These are phyloP conservation scores for Botryotinia globosa DNA, from an alignment of 2,329 filamentous ascomycete genomes.

Conservation along the genomic window DNA sequence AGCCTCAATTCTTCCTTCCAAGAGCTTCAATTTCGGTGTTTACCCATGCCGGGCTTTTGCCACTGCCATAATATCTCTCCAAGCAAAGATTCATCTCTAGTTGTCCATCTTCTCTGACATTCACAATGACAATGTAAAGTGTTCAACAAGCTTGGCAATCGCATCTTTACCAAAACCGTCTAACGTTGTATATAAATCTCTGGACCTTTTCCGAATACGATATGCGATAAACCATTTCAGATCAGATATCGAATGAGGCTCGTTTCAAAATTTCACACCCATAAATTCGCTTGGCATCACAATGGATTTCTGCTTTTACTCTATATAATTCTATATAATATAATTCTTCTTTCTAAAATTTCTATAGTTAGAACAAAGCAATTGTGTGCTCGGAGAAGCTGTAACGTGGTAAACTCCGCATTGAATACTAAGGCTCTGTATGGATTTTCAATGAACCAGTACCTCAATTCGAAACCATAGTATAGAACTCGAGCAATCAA, in stretches of 20 bases:
- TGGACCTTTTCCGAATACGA: neutral
- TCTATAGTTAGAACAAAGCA: neutral
- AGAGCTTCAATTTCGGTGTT: neutral
- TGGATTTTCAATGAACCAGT: neutral
- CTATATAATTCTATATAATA: no score
- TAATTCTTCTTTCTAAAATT: no score
- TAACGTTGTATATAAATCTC: neutral
- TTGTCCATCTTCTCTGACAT: neutral
- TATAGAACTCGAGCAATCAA: neutral
- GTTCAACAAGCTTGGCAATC: neutral
- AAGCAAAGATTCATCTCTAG: neutral
- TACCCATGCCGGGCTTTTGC: neutral
- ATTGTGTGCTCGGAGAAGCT: neutral
- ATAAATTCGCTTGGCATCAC: neutral
- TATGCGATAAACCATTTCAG: neutral
- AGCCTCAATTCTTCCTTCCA: neutral
- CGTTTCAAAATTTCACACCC: neutral
- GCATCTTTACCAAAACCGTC: neutral
- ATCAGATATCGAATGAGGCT: neutral
- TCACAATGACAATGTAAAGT: neutral
- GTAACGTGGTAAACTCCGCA: neutral
- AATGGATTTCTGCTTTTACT: neutral
- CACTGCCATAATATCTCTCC: neutral
- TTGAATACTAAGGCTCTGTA: neutral
- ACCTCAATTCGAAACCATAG: neutral